These are phyloP conservation scores for Sclerotinia borealis DNA, from an alignment of 2,329 filamentous ascomycete genomes.

Conservation along the genomic window DNA sequence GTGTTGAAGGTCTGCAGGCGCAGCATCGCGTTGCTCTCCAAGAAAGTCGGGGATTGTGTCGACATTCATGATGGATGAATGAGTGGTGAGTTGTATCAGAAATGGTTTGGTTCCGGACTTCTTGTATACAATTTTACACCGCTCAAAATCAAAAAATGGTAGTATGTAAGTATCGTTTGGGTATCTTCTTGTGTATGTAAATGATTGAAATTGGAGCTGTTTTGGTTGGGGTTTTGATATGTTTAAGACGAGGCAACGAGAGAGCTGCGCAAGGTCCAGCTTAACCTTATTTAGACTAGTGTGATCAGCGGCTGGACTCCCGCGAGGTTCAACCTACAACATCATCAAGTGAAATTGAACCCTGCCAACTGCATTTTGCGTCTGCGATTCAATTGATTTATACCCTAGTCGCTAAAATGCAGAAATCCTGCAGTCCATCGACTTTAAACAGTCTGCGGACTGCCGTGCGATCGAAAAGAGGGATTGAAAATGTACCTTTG, in stretches of 20 bases:
- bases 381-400: slow-evolving; percentile 21
- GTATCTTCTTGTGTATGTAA: slow-evolving; percentile 9
- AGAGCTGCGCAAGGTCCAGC: slow-evolving; percentile 12
- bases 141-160: background rate
- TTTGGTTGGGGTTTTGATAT: slow-evolving; percentile 13
- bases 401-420: slow-evolving; percentile 31
- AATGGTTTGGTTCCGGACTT: background rate
- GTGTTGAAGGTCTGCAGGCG: slow-evolving; percentile 80
- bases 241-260: slow-evolving; percentile 12
- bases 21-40: slow-evolving; percentile 78
- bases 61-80: slow-evolving; percentile 59
- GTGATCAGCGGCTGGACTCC: slow-evolving; percentile 8
- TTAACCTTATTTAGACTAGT: slow-evolving; percentile 8
- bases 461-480: slow-evolving; percentile 46
- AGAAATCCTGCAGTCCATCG: slow-evolving; percentile 35
- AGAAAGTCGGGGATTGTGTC: slow-evolving; percentile 91
- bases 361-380: slow-evolving; percentile 9
- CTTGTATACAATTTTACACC: background rate
- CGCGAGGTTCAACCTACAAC: slow-evolving; percentile 14
- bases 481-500: slow-evolving; percentile 38
- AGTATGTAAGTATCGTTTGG: background rate
- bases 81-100: background rate
- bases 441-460: slow-evolving; percentile 53
- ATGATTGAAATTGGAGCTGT: background rate
- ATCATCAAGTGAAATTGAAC: slow-evolving; percentile 15